Evolutionary conservation across 352 stramenopile species (phyloP).

Genomic region (Globisporangium cylindrosporum): DNA sequence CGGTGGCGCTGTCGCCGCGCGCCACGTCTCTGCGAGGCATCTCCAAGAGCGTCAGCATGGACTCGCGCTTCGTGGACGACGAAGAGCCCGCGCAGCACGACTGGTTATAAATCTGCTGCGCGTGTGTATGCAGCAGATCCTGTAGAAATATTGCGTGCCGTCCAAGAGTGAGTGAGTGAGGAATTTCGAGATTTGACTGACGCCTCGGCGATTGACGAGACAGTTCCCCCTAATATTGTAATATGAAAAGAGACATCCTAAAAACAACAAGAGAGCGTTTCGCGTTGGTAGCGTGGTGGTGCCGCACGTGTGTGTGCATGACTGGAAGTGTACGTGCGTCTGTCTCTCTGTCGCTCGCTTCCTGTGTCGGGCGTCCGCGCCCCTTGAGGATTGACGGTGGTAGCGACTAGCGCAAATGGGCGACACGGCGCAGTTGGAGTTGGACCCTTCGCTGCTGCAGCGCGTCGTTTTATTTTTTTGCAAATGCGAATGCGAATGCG

Average conservation of each 20-base stretch:
- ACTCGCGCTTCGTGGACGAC: slow-evolving; percentile 50
- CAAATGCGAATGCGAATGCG: background rate
- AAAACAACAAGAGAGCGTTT: background rate
- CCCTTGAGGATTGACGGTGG: slow-evolving; percentile 5
- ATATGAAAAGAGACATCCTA: slow-evolving; percentile 18
- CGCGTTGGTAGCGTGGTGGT: background rate
- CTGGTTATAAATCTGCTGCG: slow-evolving; percentile 55
- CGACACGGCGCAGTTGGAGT: background rate
- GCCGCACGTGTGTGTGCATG: background rate
- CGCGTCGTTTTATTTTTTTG: background rate
- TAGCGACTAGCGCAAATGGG: slow-evolving; percentile 13
- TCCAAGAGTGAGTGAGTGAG: background rate
- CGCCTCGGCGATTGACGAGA: slow-evolving; percentile 6
- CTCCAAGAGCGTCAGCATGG: slow-evolving; percentile 77
- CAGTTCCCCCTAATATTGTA: slow-evolving; percentile 19
- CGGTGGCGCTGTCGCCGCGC: slow-evolving; percentile 52
- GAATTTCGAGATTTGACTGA: slow-evolving; percentile 13
- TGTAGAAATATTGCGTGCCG: slow-evolving; percentile 16
- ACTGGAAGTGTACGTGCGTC: background rate
- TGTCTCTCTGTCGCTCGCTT: slow-evolving; percentile 1
- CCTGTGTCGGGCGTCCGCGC: background rate
- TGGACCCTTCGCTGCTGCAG: background rate
- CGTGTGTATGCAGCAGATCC: slow-evolving; percentile 6
- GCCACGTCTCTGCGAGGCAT: slow-evolving; percentile 39
- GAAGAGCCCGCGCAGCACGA: slow-evolving; percentile 70